A percentile compares a stretch with the other conserved stretches of the same genome.
Evolutionary conservation across 1,284 basidiomycete species (phyloP).

Genomic region (Phellopilus nigrolimitatus): DNA sequence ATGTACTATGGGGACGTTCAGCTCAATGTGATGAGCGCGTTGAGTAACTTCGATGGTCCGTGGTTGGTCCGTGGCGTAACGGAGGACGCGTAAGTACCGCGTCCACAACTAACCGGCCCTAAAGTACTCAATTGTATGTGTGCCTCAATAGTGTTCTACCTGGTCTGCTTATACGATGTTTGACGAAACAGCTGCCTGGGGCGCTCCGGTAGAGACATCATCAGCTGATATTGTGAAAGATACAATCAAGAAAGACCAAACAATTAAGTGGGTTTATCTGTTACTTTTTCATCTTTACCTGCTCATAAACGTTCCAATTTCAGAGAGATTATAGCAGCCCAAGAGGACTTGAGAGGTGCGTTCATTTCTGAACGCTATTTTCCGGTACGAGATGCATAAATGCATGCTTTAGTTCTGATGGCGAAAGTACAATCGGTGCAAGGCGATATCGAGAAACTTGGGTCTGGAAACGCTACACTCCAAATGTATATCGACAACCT

Average conservation of each 20-base stretch:
- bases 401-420: slow-evolving; percentile 50
- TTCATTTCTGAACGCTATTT: slow-evolving; percentile 17
- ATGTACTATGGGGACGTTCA: slow-evolving; percentile 24
- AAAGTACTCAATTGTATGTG: background rate
- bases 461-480: slow-evolving; percentile 73
- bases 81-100: slow-evolving; percentile 11
- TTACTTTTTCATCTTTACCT: background rate
- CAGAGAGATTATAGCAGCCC: slow-evolving; percentile 69
- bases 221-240: slow-evolving; percentile 64
- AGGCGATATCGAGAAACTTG: slow-evolving; percentile 70
- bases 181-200: slow-evolving; percentile 63
- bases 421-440: slow-evolving; percentile 65
- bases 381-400: background rate
- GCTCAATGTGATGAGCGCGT: too few relatives aligned
- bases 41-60: slow-evolving; percentile 9
- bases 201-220: slow-evolving; percentile 36
- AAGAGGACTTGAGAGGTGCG: slow-evolving; percentile 69
- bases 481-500: slow-evolving; percentile 88
- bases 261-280: slow-evolving; percentile 44
- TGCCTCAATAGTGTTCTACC: slow-evolving; percentile 29
- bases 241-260: slow-evolving; percentile 64
- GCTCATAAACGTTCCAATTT: background rate
- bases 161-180: slow-evolving; percentile 49
- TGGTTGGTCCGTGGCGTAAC: background rate
- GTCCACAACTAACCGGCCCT: slow-evolving; percentile 3